Base-by-base conservation (phyloP, 2,329 filamentous ascomycete genomes). In the Diplodia mutila region DNA sequence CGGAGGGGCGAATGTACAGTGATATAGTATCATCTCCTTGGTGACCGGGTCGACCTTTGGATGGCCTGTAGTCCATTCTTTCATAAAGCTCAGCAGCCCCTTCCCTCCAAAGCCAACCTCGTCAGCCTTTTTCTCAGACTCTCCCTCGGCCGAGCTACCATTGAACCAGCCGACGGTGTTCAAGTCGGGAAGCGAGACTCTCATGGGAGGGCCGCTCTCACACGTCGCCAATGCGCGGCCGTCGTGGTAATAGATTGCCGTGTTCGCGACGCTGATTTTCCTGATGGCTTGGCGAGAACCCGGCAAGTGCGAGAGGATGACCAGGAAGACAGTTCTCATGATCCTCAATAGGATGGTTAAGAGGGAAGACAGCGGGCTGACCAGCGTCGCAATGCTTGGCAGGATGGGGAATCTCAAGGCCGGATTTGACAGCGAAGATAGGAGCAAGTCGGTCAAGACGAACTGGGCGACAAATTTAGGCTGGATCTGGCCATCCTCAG, bases 101-200 rank as follows among this genome's bases (percentile, higher is more conserved):
- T 80, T 74, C 8, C 86, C 87, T 4, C 87, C 87, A 70, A 90
- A 86, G 0, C 77, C 70, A 4, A 59, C 27, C 51, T 76, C 69
- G 63, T 73, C 54, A 51, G 69, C 67, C 52, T 71, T 67, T 63
- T 70, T 61, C 71, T 71, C 54, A 80, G 82, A 46, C 81, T 89
- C 78, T 18, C 82, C 82, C 67, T 90, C 87, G 21, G 85, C 85
- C 18, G 71, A 77, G 1, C 80, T 78, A 7, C 89, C 90, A 72
- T 90, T 84, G 76, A 85, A 92, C 90, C 90, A 92, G 49, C 89
- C 90, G 8, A 91, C 82, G 0, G 90, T 92, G 70, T 90, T 85
- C 25, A 92, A 76, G 0, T 82, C 80, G 0, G 90, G 90, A 7
- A 92, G 78, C 8, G 85, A 81, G 59, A 92, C 81, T 29, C 89